Evolutionary conservation across 768 basidiomycete species (phyloP).

Genomic region (Amanita fuliginea): DNA sequence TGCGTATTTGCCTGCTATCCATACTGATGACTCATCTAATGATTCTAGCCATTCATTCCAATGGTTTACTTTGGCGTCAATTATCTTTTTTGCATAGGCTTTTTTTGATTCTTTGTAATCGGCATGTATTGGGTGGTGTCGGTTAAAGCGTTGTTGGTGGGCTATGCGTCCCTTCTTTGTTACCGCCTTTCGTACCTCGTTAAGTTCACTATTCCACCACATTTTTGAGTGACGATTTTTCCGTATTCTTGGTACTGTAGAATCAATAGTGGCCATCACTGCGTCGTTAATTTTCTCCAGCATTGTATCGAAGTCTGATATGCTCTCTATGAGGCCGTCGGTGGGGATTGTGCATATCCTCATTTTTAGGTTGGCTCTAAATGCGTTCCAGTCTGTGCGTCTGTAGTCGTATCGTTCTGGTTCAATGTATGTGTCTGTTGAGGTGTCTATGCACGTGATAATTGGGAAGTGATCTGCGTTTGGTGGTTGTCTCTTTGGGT

Average conservation of each 20-base stretch:
- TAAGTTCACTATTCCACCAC: neutral
- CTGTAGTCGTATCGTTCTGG: neutral
- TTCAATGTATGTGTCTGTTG: neutral
- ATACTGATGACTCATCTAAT: neutral
- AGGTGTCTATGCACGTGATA: neutral
- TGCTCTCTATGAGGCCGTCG: neutral
- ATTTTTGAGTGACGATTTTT: neutral
- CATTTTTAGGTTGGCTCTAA: too few relatives aligned
- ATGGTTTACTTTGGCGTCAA: neutral
- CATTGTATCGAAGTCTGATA: neutral
- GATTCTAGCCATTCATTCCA: neutral
- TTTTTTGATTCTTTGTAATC: neutral
- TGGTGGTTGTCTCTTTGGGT: neutral
- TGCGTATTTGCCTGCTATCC: neutral
- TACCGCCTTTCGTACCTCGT: neutral
- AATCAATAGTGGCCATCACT: neutral
- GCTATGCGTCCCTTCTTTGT: neutral
- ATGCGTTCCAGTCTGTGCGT: neutral
- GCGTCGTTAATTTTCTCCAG: neutral
- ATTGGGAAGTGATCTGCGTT: constrained; percentile 1
- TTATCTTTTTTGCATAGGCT: neutral
- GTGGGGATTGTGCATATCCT: too few relatives aligned
- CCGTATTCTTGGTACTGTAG: neutral
- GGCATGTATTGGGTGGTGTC: neutral
- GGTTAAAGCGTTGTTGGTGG: neutral